Evolutionary conservation across 164 flowering plant species (phyloP).

Genomic region (Amborella trichopoda): DNA sequence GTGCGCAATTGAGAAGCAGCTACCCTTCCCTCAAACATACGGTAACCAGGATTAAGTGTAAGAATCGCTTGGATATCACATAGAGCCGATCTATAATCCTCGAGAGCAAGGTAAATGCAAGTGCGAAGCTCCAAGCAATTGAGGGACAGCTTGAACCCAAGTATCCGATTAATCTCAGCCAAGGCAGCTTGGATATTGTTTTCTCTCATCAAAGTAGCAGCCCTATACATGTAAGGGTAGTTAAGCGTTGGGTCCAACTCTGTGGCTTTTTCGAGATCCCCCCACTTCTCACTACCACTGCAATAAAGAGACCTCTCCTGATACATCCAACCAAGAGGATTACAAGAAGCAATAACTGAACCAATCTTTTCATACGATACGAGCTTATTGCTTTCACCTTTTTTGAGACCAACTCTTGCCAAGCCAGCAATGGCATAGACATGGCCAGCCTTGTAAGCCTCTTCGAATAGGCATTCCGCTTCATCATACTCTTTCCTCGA

Average conservation of each 20-base stretch:
- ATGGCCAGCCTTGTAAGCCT: conserved; percentile 73
- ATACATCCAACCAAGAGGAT: conserved; percentile 92
- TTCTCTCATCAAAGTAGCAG: conserved; percentile 71
- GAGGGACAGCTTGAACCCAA: conserved; percentile 85
- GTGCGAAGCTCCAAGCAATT: conserved; percentile 93
- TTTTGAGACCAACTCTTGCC: conserved; percentile 51
- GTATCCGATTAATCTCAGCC: conserved; percentile 65
- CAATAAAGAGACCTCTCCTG: conserved; percentile 86
- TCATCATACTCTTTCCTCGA: conserved; percentile 74
- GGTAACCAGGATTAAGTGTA: conserved; percentile 71
- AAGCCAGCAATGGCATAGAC: conserved; percentile 69
- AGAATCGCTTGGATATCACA: conserved; percentile 95
- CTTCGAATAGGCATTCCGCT: conserved; percentile 59
- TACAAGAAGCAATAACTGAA: conserved; percentile 50
- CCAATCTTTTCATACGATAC: conserved; percentile 59
- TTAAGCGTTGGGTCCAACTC: conserved; percentile 86
- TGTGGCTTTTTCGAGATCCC: conserved; percentile 79
- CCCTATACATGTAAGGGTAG: conserved; percentile 97
- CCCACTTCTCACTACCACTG: conserved; percentile 60
- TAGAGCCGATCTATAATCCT: conserved; percentile 66
- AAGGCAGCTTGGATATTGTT: conserved; percentile 72
- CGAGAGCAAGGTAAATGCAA: conserved; percentile 75
- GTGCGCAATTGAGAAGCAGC: conserved; percentile 76
- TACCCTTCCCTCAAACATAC: conserved; percentile 86
- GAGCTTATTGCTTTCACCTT: conserved; percentile 33